A percentile compares a stretch with the other conserved stretches of the same genome.
Evolutionary conservation across 2,329 filamentous ascomycete species (phyloP).

Genomic region (Balansia obtecta): DNA sequence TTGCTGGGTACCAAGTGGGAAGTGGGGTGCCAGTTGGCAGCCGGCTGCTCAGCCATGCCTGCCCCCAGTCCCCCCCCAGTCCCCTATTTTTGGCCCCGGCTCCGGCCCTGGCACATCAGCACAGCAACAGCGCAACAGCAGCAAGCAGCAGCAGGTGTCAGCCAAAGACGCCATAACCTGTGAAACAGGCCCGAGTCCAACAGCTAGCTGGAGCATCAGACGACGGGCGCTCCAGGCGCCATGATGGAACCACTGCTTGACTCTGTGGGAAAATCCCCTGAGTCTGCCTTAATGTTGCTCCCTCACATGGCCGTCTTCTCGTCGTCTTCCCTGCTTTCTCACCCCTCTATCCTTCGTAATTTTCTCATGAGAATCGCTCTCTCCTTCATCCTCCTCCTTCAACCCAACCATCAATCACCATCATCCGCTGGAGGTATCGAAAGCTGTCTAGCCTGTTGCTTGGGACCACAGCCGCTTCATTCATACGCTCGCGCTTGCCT

Average conservation of each 20-base stretch:
- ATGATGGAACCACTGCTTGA: background rate
- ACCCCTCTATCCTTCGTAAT: background rate
- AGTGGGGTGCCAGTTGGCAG: too few relatives aligned
- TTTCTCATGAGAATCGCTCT: background rate
- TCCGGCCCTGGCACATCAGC: too few relatives aligned
- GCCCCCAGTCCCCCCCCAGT: too few relatives aligned
- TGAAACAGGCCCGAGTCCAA: background rate
- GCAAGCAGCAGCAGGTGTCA: too few relatives aligned
- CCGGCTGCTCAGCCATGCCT: too few relatives aligned
- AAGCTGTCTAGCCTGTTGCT: background rate
- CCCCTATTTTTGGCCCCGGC: too few relatives aligned
- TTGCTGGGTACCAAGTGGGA: too few relatives aligned
- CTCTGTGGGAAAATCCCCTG: constrained; percentile 3
- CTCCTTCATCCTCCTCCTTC: constrained; percentile 6
- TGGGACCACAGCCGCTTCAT: background rate
- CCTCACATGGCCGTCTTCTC: background rate
- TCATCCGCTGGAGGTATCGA: constrained; percentile 17
- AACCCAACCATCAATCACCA: constrained; percentile 18
- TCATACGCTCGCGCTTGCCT: background rate
- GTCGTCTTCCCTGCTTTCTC: background rate
- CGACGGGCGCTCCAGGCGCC: too few relatives aligned
- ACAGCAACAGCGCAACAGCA: too few relatives aligned
- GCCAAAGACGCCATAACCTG: background rate
- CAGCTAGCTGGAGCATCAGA: too few relatives aligned
- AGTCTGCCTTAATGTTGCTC: background rate